These are phyloP conservation scores for Kodamaea neixiangensis DNA, from an alignment of 805 yeast species.

Conservation along the genomic window DNA sequence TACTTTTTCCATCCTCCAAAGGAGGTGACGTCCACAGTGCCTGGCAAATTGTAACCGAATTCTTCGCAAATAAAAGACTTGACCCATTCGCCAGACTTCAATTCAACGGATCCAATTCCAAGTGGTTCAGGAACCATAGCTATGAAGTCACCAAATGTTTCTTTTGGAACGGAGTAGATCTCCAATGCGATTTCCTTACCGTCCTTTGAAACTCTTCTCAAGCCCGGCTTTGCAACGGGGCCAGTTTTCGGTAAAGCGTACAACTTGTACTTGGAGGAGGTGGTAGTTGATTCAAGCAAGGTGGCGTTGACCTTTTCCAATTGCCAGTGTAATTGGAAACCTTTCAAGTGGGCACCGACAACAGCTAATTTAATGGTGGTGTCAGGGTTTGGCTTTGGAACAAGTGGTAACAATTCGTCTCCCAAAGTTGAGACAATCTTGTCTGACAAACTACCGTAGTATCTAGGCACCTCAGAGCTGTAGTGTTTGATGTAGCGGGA, in stretches of 20 bases:
- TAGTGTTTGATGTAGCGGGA: slow-evolving; percentile 58
- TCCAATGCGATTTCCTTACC: slow-evolving; percentile 75
- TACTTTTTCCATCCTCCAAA: slow-evolving; percentile 88
- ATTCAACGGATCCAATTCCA: slow-evolving; percentile 92
- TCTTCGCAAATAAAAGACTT: slow-evolving; percentile 97
- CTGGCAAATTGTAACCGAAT: slow-evolving; percentile 69
- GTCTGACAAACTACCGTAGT: slow-evolving; percentile 54
- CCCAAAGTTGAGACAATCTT: slow-evolving; percentile 33
- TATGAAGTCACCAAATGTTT: slow-evolving; percentile 78
- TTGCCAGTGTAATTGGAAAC: slow-evolving; percentile 93
- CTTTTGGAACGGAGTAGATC: slow-evolving; percentile 78
- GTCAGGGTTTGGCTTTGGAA: slow-evolving; percentile 47
- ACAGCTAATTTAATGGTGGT: slow-evolving; percentile 74
- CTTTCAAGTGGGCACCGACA: slow-evolving; percentile 92
- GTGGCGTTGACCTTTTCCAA: slow-evolving; percentile 79
- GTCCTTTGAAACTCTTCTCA: slow-evolving; percentile 58
- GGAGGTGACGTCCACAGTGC: slow-evolving; percentile 77
- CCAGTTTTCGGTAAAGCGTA: slow-evolving; percentile 84
- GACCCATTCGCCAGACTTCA: slow-evolving; percentile 77
- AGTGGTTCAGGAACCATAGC: slow-evolving; percentile 91
- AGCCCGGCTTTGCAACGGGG: slow-evolving; percentile 87
- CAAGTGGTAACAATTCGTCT: slow-evolving; percentile 47
- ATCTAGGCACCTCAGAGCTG: slow-evolving; percentile 49
- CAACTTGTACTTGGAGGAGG: slow-evolving; percentile 70
- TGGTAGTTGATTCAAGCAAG: slow-evolving; percentile 62